Evolutionary conservation across 495 filamentous ascomycete species (phyloP).

Genomic region (Hypoxylon intermedium): DNA sequence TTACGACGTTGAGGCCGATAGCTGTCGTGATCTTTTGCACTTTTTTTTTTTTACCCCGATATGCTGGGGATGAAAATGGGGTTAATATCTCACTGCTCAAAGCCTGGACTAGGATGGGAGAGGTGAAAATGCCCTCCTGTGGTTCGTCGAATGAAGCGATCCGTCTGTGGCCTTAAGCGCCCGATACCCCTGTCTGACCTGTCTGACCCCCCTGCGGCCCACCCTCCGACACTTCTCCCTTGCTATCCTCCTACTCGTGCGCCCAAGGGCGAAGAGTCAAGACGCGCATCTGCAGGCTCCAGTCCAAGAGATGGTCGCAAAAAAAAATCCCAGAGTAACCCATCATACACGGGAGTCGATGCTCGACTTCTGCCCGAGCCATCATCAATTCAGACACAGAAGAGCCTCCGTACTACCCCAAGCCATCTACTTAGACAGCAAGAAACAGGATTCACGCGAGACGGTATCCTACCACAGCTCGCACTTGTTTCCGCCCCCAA

Average conservation of each 20-base stretch:
- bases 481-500: neutral
- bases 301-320: constrained; percentile 28
- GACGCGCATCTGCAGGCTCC: constrained; percentile 39
- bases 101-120: constrained; percentile 23
- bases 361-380: constrained; percentile 25
- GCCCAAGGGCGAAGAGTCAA: constrained; percentile 30
- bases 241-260: constrained; percentile 41
- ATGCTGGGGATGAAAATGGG: constrained; percentile 29
- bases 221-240: constrained; percentile 32
- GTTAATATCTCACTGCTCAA: constrained; percentile 30
- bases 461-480: constrained; percentile 20
- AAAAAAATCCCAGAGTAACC: constrained; percentile 24
- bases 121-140: constrained; percentile 28
- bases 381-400: constrained; percentile 30
- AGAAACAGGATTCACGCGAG: constrained; percentile 24
- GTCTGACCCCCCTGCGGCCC: constrained; percentile 38
- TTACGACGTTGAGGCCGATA: constrained; percentile 22
- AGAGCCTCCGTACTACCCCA: constrained; percentile 44
- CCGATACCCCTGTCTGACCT: constrained; percentile 34
- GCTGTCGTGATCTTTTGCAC: constrained; percentile 28
- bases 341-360: constrained; percentile 15
- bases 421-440: constrained; percentile 24
- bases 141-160: constrained; percentile 37
- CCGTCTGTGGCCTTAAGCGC: constrained; percentile 38
- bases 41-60: constrained; percentile 30